Base-by-base conservation (phyloP, 1,284 basidiomycete species). In the Volvariella volvacea region DNA sequence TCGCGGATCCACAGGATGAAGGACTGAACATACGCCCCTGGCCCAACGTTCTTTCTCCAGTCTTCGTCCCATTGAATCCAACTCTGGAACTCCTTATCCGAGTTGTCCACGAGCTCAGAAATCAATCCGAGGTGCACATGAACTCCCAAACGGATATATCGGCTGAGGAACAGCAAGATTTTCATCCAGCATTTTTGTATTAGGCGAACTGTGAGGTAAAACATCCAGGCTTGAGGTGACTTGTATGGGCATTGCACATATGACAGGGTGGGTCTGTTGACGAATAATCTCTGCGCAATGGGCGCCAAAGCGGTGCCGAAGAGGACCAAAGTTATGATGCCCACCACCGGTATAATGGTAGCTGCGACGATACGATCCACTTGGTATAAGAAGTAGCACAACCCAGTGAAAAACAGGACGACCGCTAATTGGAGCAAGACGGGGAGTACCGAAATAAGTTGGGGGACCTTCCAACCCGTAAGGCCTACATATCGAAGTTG, bases 401-500 rank as follows among this genome's bases (percentile, higher is more conserved):
- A n/a, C 7, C 46, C 50, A 0, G 37, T 41, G 33, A 50, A 52
- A 41, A 52, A 52, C 10, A 62, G 43, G 12, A 60, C 50, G 8
- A 62, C 45, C 14, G 60, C 51, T 1, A 55, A n/a, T 32, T 62
- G 52, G 12, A 62, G 51, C 10, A 62, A 44, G 12, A 62, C 43
- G 3, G 59, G 59, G n/a, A 60, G 58, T 14, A 52, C 42, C 3
- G 48, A 43, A 39, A 62, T 53, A 30, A 59, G 55, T 22, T 50
- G 51, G 6, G 52, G 51, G 9, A 60, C 54, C 6, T 49, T 45
- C 60, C 60, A 60, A 14, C 44, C 41, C n/a, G 42, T 38, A 8
- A 61, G 48, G 21, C 57, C 58, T n/a, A 58, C 53, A 39, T 51
- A 54, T 1, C 58, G 52, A 36, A 58, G 48, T 40, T 61, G 59